A percentile compares a stretch with the other conserved stretches of the same genome.
These are phyloP conservation scores for Calcarisporium arbuscula DNA, from an alignment of 2,329 filamentous ascomycete genomes.

Conservation along the genomic window DNA sequence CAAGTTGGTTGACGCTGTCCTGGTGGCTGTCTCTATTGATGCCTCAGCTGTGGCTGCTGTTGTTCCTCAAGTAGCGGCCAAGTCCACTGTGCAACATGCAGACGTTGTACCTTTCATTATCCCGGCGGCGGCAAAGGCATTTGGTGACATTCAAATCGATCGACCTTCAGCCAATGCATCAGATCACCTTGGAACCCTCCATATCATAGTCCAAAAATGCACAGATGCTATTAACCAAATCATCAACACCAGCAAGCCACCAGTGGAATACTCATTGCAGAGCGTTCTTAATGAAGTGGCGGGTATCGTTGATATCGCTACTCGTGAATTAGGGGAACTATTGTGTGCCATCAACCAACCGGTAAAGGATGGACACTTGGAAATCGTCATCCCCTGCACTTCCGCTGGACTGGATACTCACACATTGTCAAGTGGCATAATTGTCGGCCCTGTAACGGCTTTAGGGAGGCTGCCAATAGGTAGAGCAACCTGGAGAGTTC, in stretches of 20 bases:
- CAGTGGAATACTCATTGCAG: slow-evolving; percentile 9
- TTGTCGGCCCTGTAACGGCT: too few relatives aligned
- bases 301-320: slow-evolving; percentile 12
- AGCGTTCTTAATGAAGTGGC: slow-evolving; percentile 16
- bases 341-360: slow-evolving; percentile 15
- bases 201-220: slow-evolving; percentile 13
- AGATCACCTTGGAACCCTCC: slow-evolving; percentile 9
- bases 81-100: slow-evolving; percentile 8
- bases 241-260: slow-evolving; percentile 4
- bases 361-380: slow-evolving; percentile 6
- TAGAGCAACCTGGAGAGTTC: too few relatives aligned
- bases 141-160: slow-evolving; percentile 9
- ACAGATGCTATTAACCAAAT: slow-evolving; percentile 15
- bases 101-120: slow-evolving; percentile 15
- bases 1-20: slow-evolving; percentile 15
- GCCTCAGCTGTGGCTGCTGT: slow-evolving; percentile 10
- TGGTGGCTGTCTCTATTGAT: slow-evolving; percentile 14
- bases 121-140: slow-evolving; percentile 14
- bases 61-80: slow-evolving; percentile 11
- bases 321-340: slow-evolving; percentile 10
- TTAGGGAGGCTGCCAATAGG: too few relatives aligned
- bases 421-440: too few relatives aligned
- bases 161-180: not conserved
- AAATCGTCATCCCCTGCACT: slow-evolving; percentile 14
- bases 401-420: too few relatives aligned